phyloP scores from a whole-genome alignment of 306 rosid species.

The Cajanus cajan region DNA sequence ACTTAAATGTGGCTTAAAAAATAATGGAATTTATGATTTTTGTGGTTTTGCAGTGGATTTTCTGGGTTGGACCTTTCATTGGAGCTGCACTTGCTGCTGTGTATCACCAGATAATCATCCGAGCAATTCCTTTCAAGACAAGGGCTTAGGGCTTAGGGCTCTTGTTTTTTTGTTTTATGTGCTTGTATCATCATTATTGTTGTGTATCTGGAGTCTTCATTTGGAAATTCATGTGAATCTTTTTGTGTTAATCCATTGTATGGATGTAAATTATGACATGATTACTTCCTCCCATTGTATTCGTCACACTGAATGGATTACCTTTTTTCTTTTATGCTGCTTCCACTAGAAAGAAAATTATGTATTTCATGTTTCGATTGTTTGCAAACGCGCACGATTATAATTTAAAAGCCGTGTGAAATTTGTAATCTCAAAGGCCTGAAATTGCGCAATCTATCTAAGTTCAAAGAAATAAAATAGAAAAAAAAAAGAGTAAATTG shows the following conservation, averaged over 20 bases:
- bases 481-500: no score
- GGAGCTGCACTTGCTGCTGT: slow-evolving; percentile 94
- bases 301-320: slow-evolving; percentile 7
- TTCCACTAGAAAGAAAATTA: background rate
- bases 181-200: background rate
- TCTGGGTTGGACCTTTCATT: slow-evolving; percentile 96
- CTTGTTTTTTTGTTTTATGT: background rate
- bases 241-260: slow-evolving; percentile 18
- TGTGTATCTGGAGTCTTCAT: background rate
- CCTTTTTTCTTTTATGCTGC: background rate
- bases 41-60: slow-evolving; percentile 65
- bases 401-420: background rate
- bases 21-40: background rate
- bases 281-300: background rate
- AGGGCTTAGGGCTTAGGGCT: slow-evolving; percentile 38
- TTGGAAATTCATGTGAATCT: slow-evolving; percentile 14
- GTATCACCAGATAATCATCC: slow-evolving; percentile 78
- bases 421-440: background rate
- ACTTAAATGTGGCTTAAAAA: background rate
- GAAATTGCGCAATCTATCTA: background rate
- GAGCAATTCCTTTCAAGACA: slow-evolving; percentile 90
- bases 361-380: background rate
- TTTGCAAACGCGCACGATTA: background rate
- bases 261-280: slow-evolving; percentile 42
- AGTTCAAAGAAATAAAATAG: background rate